Evolutionary conservation across 257 asterid species (phyloP).

Genomic region (Nicotiana tabacum): DNA sequence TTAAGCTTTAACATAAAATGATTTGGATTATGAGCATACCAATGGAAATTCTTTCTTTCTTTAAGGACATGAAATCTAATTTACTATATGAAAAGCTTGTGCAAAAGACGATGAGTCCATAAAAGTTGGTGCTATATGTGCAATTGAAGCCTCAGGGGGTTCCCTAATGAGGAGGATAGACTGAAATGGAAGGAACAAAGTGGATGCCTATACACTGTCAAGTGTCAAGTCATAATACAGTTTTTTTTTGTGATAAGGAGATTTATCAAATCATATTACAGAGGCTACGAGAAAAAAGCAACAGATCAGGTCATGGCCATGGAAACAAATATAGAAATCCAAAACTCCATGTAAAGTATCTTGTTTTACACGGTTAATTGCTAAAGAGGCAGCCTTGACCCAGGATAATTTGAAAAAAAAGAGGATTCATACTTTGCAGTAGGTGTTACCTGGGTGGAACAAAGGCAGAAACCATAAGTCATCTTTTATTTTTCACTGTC

Average conservation of each 20-base stretch:
- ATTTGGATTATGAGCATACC: background rate
- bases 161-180: background rate
- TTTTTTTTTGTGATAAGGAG: no score
- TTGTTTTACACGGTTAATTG: background rate
- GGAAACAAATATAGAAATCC: background rate
- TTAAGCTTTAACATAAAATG: background rate
- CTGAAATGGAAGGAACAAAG: constrained; percentile 7
- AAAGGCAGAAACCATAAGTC: background rate
- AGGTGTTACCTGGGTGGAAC: background rate
- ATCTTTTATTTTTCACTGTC: background rate
- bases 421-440: background rate
- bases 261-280: background rate
- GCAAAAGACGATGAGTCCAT: background rate
- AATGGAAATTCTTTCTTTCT: background rate
- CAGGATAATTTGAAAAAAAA: no score
- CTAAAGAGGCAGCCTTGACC: background rate
- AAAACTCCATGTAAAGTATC: background rate
- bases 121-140: background rate
- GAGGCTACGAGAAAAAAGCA: background rate
- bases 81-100: background rate
- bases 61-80: background rate
- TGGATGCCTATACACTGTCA: background rate
- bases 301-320: background rate
- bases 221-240: background rate
- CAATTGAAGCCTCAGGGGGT: background rate